Evolutionary conservation across 2,329 filamentous ascomycete genomes (phyloP), one percentile per base, ranked within the genome.

Genomic region (Xylariaceae sp.): DNA sequence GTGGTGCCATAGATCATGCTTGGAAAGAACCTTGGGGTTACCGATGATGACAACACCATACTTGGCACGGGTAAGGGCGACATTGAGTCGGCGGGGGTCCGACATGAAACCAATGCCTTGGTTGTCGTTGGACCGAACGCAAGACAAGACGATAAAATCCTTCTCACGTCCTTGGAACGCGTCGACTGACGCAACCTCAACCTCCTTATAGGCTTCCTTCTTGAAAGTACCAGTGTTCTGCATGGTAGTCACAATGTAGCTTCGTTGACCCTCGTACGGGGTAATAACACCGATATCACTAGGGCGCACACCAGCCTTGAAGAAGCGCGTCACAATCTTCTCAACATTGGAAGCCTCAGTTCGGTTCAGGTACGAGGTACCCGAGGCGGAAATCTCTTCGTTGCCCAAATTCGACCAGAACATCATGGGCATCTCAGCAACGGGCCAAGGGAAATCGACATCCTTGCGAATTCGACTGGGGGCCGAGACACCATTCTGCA

Each of bases 181-280:
- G 78, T 99, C 94, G 44, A 99, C 94, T 0, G 93, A 97, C 3
- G 94, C 94, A 47, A 99, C 94, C 74, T 99, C 94, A 23, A 99
- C 93, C 71, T 97, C 93, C 77, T 97, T 97, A 81, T 99, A 99
- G 69, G 88, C 86, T 73, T 99, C 94, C 78, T 99, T 99, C 79
- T 96, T 97, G 80, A 95, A 97, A 0, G 90, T 95, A 55, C 94
- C 94, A 10, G 89, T 94, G 64, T 93, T 92, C 76, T 99, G 94
- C 93, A 99, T 97, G n/a, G 93, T 97, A 72, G 90, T 96, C 60
- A 99, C 94, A 65, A 99, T 92, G 73, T 96, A 99, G 76, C 92
- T 97, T 71, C 94, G 89, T 77, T 99, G 94, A 60, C 94, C 94
- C 77, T 99, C 94, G 74, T 99, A 99, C 57, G 94, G 94, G 13